A percentile compares a stretch with the other conserved stretches of the same genome.
These are phyloP conservation scores for Dujonia santamariae DNA, from an alignment of 1,139 yeast species.

Conservation along the genomic window DNA sequence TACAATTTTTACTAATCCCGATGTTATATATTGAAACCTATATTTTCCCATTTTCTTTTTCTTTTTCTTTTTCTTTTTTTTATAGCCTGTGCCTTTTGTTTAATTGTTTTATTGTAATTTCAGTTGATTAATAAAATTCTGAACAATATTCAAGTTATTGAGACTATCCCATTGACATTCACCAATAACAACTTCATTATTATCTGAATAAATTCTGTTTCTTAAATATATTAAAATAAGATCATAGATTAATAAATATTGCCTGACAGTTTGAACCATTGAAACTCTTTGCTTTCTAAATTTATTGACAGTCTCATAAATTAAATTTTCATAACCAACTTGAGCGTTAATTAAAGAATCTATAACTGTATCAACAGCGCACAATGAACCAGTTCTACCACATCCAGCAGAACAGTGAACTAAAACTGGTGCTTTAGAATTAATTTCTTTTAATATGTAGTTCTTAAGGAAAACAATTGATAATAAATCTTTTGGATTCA, in stretches of 20 bases:
- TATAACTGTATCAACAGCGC: constrained; percentile 66
- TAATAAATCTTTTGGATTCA: constrained; percentile 39
- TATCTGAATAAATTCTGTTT: constrained; percentile 9
- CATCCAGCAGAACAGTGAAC: constrained; percentile 93
- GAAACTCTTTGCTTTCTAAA: constrained; percentile 71
- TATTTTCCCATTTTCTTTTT: constrained; percentile 1
- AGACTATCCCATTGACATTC: constrained; percentile 17
- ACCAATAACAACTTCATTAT: neutral
- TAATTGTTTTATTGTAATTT: no score
- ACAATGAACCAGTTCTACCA: constrained; percentile 87
- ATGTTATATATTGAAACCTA: neutral
- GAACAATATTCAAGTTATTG: constrained; percentile 22
- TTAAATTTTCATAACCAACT: constrained; percentile 13
- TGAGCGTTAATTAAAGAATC: constrained; percentile 30
- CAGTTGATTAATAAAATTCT: constrained; percentile 18
- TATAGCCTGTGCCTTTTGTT: neutral
- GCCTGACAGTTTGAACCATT: constrained; percentile 81
- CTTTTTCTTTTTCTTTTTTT: neutral
- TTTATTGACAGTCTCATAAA: constrained; percentile 51
- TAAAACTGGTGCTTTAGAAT: constrained; percentile 38
- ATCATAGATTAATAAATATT: constrained; percentile 72
- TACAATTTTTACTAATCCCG: neutral
- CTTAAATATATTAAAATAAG: constrained; percentile 24
- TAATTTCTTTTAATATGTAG: constrained; percentile 19
- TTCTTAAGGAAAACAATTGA: constrained; percentile 40